Base-by-base conservation (phyloP, 2,329 filamentous ascomycete genomes). In the Akanthomyces lecanii region DNA sequence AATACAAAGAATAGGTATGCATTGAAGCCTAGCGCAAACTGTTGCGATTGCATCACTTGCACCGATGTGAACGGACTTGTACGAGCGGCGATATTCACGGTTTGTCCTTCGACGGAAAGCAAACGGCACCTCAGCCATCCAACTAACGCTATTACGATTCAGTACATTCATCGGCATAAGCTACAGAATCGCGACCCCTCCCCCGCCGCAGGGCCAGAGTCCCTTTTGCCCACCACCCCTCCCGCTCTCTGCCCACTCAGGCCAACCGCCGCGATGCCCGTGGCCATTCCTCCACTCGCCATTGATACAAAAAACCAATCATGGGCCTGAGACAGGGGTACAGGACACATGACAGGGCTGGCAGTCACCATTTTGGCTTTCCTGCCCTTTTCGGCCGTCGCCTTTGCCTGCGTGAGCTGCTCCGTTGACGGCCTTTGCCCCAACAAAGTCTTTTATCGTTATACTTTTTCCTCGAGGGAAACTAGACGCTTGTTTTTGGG, bases 191-290 rank as follows among this genome's bases (percentile, higher is more conserved):
- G 21, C 25, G 16, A 45, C 61, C 53, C 61, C 61, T 63, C 53
- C 53, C 61, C 61, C 61, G 54, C 53, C 36, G 28, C 33, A 36
- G 7, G 30, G 30, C 30, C 30, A 33, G 30, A 8, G 30, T 18
- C 28, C 14, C 25, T 51, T 12, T 28, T 6, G 1, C 21, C 21
- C 48, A 28, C 38, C 42, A n/a, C 50, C 58, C 21, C 23, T 21
- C 18, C 33, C 21, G 33, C n/a, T 2, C 25, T 10, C 23, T n/a
- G 40, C 30, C 44, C 55, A 48, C 42, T 48, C 59, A 54, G 51
- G 38, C 62, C 38, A 55, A 60, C 48, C 40, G 48, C 50, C 40
- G 44, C 55, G 28, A 54, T 63, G 48, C 62, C 40, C 62, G 62
- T 63, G 62, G 62, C 47, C 40, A 2, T 25, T 53, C 30, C 51